Percentiles rank a stretch among this genome's conserved stretches.
These are phyloP conservation scores for Penicillium freii DNA, from an alignment of 2,329 filamentous ascomycete genomes.

Conservation along the genomic window DNA sequence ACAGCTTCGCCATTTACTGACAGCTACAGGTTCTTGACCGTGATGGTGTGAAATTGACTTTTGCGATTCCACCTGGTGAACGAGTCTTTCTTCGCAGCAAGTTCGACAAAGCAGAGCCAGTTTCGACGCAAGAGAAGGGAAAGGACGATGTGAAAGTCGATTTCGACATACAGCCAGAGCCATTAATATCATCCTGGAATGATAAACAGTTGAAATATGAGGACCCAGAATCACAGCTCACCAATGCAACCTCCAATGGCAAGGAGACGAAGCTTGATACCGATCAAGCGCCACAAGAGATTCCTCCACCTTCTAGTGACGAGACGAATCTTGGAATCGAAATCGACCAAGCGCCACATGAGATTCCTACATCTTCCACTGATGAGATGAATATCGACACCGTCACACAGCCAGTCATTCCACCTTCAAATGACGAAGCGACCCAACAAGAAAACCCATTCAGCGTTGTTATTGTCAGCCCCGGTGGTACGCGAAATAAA, in stretches of 20 bases:
- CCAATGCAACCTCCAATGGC: background rate
- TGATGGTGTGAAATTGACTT: conserved; percentile 34
- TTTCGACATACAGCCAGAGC: background rate
- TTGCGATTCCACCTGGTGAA: conserved; percentile 41
- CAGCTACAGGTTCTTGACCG: conserved; percentile 36
- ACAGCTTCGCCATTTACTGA: background rate
- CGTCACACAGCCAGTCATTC: background rate
- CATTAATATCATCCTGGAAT: background rate
- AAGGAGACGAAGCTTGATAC: background rate
- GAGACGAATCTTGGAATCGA: background rate
- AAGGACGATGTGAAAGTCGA: background rate
- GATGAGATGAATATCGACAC: background rate
- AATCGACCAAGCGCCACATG: background rate
- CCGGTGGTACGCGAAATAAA: background rate
- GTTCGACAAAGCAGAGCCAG: background rate
- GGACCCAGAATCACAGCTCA: background rate
- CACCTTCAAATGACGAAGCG: background rate
- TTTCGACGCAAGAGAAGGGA: background rate
- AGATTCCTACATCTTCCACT: background rate
- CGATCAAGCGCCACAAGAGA: background rate
- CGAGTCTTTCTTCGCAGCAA: conserved; percentile 32
- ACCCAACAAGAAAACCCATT: background rate
- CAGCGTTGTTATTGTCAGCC: conserved; percentile 18
- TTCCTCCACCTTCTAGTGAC: background rate
- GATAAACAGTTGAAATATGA: background rate